Evolutionary conservation across 1,284 basidiomycete species (phyloP).

Genomic region (Sanghuangporus weigelae): DNA sequence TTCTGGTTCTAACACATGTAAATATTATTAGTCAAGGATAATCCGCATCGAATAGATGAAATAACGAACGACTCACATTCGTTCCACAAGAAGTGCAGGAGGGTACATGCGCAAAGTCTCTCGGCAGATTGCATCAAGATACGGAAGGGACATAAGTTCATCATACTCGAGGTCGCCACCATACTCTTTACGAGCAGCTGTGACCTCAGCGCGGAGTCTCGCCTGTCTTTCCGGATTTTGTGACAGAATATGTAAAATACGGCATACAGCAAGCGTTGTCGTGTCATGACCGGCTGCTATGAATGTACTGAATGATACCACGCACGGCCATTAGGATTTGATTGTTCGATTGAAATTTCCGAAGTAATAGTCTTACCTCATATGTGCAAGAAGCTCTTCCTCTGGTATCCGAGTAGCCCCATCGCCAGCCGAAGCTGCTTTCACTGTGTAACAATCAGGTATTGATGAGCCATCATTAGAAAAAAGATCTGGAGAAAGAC

Average conservation of each 20-base stretch:
- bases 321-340: not conserved
- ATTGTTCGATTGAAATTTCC: not conserved
- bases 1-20: conserved; percentile 8
- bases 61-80: not conserved
- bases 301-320: conserved; percentile 23
- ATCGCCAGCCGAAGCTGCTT: conserved; percentile 24
- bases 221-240: conserved; percentile 24
- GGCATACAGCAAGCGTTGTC: conserved; percentile 24
- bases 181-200: conserved; percentile 19
- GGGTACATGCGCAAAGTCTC: conserved; percentile 44
- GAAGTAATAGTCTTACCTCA: conserved; percentile 24
- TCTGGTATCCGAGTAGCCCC: conserved; percentile 27
- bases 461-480: not conserved
- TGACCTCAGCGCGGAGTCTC: conserved; percentile 27
- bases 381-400: conserved; percentile 28
- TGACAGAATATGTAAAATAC: conserved; percentile 27
- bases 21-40: not conserved
- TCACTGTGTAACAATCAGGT: conserved; percentile 21
- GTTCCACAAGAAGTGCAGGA: conserved; percentile 39
- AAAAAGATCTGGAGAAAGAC: not conserved
- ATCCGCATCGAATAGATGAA: not conserved
- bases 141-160: conserved; percentile 32
- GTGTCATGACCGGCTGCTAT: conserved; percentile 30
- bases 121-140: conserved; percentile 41
- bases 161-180: conserved; percentile 31